phyloP scores from a whole-genome alignment of 2,329 filamentous ascomycete species.

The Shiraia sp. region DNA sequence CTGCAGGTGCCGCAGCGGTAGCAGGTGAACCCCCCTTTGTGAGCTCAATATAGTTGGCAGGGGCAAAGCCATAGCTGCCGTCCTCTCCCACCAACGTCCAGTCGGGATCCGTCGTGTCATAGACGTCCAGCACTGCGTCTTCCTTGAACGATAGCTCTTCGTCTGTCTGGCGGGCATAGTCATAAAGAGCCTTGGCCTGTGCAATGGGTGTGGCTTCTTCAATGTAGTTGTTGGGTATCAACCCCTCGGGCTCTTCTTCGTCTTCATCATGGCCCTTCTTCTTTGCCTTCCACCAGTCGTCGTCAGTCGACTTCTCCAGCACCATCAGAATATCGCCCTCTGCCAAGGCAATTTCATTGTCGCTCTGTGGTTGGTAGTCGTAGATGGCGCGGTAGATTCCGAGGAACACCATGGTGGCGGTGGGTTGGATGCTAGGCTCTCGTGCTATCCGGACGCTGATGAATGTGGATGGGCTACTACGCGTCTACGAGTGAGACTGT shows the following conservation, averaged over 20 bases:
- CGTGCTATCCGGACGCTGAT: constrained; percentile 3
- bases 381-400: constrained; percentile 90
- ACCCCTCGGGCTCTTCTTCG: constrained; percentile 85
- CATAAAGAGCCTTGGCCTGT: constrained; percentile 90
- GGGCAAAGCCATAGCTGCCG: constrained; percentile 89
- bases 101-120: constrained; percentile 88
- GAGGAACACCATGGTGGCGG: constrained; percentile 77
- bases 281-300: constrained; percentile 96
- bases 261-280: constrained; percentile 79
- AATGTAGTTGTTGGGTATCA: constrained; percentile 94
- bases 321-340: constrained; percentile 91
- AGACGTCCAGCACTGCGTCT: constrained; percentile 80
- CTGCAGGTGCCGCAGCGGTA: constrained; percentile 41
- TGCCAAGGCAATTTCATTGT: constrained; percentile 79
- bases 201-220: constrained; percentile 74
- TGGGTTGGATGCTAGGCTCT: constrained; percentile 17
- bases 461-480: constrained; percentile 15
- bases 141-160: constrained; percentile 96
- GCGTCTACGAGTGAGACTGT: constrained; percentile 13
- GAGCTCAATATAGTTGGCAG: constrained; percentile 92
- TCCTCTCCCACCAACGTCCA: constrained; percentile 91
- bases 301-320: constrained; percentile 73
- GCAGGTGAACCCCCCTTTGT: constrained; percentile 51
- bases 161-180: constrained; percentile 95
- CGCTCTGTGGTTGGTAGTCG: constrained; percentile 86